Evolutionary conservation across 169 alveolate species (phyloP).

Genomic region (Plasmodium ovale): DNA sequence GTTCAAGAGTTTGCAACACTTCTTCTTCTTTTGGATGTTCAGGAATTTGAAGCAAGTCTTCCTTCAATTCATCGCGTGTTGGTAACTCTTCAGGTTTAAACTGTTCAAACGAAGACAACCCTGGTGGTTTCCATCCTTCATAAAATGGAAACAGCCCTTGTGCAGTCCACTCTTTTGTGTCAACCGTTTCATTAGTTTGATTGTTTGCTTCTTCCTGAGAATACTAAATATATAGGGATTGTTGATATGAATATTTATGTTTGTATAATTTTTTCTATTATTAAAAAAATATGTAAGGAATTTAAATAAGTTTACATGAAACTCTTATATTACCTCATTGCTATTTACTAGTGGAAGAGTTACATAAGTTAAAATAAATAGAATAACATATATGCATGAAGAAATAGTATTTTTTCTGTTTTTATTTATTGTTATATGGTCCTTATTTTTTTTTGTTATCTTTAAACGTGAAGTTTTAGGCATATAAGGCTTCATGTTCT

Average conservation of each 20-base stretch:
- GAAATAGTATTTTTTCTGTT: too few species aligned
- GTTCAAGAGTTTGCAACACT: too few species aligned
- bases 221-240: background rate
- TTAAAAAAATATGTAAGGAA: background rate
- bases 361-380: constrained; percentile 13
- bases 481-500: background rate
- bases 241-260: background rate
- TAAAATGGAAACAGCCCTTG: too few species aligned
- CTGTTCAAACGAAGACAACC: too few species aligned
- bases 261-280: background rate
- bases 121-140: too few species aligned
- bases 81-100: too few species aligned
- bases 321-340: background rate
- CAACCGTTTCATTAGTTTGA: too few species aligned
- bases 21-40: too few species aligned
- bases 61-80: too few species aligned
- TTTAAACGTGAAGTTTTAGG: background rate
- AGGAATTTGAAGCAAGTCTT: too few species aligned
- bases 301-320: background rate
- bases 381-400: constrained; percentile 3
- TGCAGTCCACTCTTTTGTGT: too few species aligned
- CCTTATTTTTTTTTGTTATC: background rate
- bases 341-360: constrained; percentile 10
- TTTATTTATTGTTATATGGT: background rate
- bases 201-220: too few species aligned